phyloP scores from a whole-genome alignment of 345 rosid species.

The Rhodamnia argentea region DNA sequence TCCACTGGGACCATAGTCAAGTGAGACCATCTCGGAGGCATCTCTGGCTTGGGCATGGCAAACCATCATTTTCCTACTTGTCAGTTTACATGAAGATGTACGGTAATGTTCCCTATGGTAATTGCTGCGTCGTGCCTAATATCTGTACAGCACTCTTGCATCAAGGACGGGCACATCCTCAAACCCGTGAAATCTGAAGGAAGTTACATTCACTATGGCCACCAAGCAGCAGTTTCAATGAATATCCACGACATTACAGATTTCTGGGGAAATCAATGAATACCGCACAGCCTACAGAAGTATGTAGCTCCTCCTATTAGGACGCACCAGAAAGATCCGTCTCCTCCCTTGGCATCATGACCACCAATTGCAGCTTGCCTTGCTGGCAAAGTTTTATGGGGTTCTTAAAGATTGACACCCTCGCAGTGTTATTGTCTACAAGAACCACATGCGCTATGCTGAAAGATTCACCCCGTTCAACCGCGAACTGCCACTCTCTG shows the following conservation, averaged over 20 bases:
- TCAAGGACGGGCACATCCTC: neutral
- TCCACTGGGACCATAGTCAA: neutral
- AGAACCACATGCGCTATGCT: constrained; percentile 61
- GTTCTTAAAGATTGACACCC: constrained; percentile 43
- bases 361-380: constrained; percentile 59
- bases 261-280: neutral
- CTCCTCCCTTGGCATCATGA: constrained; percentile 53
- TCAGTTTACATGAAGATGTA: neutral
- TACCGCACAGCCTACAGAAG: neutral
- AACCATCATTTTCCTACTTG: neutral
- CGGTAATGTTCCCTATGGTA: neutral
- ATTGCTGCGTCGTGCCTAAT: neutral
- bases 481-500: constrained; percentile 88
- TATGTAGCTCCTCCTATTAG: neutral
- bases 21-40: neutral
- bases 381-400: constrained; percentile 61
- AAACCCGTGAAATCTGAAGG: neutral
- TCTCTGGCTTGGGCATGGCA: neutral
- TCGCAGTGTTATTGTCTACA: constrained; percentile 39
- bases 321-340: neutral
- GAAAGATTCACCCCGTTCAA: constrained; percentile 55
- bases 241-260: neutral
- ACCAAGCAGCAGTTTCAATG: neutral
- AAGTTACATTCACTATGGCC: neutral
- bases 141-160: neutral